Evolutionary conservation across 78 protist species (phyloP), one percentile per base, ranked within the genome.

Genomic region (Isochrysis galbana): DNA sequence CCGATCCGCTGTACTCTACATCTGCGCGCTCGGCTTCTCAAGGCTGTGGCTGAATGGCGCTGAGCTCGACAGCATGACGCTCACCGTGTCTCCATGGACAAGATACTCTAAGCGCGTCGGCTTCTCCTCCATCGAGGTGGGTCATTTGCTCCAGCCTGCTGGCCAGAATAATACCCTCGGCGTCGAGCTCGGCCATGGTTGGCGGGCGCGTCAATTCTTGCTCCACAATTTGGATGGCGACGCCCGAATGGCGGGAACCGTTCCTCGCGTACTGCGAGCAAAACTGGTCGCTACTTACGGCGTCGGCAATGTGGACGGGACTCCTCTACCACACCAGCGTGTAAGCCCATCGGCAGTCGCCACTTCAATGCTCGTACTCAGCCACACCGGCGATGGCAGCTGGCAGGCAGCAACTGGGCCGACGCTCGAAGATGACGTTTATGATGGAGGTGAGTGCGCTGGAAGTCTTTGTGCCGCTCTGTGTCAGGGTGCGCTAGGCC

Each of bases 381-480:
- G n/a, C 5, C 26, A 51, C 84, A 44, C 82, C 17, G 38, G 84
- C 82, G 48, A 51, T 5, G 42, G 48, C 11, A 61, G 14, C 3
- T 89, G 69, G 69, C 61, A 51, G 26, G 74, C 74, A 5, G 70
- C 92, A 11, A 5, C 42, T 19, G 80, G 42, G 25, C 93, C 89
- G 5, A 39, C 25, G 41, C 22, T 36, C 25, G 55, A 38, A 5
- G 89, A 80, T 86, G 22, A 25, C 23, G 77, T 91, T 21, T 91
- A 91, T 89, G 32, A 91, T 78, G 93, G 93, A 55, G 93, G 80
- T 41, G 61, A 51, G 61, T 51, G n/a, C n/a, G n/a, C n/a, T n/a
- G n/a, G n/a, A n/a, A n/a, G n/a, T n/a, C n/a, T n/a, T n/a, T n/a
- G n/a, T n/a, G n/a, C n/a, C n/a, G n/a, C n/a, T n/a, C n/a, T n/a